phyloP scores from a whole-genome alignment of 371 early-diverging fungal genomes.

The Mortierella sp. region DNA sequence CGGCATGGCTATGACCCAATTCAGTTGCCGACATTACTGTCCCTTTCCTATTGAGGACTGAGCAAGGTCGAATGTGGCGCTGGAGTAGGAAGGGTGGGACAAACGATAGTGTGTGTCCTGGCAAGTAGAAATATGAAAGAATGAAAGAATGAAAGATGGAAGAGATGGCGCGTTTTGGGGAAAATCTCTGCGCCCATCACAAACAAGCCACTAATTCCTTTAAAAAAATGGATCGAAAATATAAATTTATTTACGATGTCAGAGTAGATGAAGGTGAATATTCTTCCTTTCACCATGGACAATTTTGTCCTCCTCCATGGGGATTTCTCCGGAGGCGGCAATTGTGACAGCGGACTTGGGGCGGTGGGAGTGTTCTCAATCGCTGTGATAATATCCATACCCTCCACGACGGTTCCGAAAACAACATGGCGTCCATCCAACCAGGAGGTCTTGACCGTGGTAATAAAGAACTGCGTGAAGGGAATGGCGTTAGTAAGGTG shows the following conservation, averaged over 20 bases:
- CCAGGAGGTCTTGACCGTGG: constrained; percentile 83
- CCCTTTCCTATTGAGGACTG: neutral
- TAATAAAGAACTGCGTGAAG: constrained; percentile 80
- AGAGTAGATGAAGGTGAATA: too few species aligned
- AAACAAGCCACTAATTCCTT: neutral
- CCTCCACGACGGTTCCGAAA: constrained; percentile 89
- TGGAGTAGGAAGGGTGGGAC: neutral
- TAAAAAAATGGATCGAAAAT: too few species aligned
- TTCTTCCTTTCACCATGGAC: constrained; percentile 26
- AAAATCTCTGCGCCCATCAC: neutral
- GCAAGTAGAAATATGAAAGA: neutral
- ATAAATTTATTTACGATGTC: too few species aligned
- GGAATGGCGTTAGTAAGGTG: neutral
- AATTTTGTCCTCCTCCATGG: constrained; percentile 34
- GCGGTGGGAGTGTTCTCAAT: constrained; percentile 77
- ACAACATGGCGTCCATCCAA: constrained; percentile 93
- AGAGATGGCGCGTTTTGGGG: neutral
- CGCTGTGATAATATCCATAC: constrained; percentile 79
- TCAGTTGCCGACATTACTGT: constrained; percentile 1
- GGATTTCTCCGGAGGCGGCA: constrained; percentile 79
- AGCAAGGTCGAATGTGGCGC: neutral
- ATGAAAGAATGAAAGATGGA: neutral
- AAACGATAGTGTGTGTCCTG: neutral
- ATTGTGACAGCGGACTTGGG: constrained; percentile 78
- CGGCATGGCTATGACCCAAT: neutral